A percentile compares a stretch with the other conserved stretches of the same genome.
Conservation (phyloP, 331 rosid species). For the Ulmus americana region DNA sequence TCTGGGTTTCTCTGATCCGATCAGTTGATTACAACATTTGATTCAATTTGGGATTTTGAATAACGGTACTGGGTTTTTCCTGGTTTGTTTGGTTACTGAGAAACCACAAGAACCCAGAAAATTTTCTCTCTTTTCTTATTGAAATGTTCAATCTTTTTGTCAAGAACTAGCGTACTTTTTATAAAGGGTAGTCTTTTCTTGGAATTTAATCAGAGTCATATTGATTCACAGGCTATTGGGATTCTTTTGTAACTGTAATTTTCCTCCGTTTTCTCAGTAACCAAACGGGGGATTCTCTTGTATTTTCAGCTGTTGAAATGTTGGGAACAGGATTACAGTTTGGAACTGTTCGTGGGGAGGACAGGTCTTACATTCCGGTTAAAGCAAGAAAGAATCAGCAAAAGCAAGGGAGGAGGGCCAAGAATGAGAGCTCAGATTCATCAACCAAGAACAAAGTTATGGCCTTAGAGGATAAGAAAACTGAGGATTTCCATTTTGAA, state of each 20-base stretch:
- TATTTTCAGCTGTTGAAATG: slow-evolving; percentile 35
- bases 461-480: slow-evolving; percentile 32
- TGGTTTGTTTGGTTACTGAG: slow-evolving; percentile 25
- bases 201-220: not conserved
- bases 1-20: slow-evolving; percentile 25
- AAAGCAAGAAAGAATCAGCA: slow-evolving; percentile 54
- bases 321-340: slow-evolving; percentile 43
- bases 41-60: slow-evolving; percentile 11
- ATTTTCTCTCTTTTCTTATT: not conserved
- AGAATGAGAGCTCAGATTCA: slow-evolving; percentile 35
- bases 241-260: not conserved
- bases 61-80: slow-evolving; percentile 11
- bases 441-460: slow-evolving; percentile 22
- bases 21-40: slow-evolving; percentile 16
- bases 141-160: not conserved
- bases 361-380: slow-evolving; percentile 50
- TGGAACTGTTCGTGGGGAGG: slow-evolving; percentile 50
- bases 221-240: not conserved
- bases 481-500: slow-evolving; percentile 23
- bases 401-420: slow-evolving; percentile 43
- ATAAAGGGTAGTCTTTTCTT: not conserved
- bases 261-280: slow-evolving; percentile 30
- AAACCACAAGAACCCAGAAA: slow-evolving; percentile 6
- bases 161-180: too few relatives aligned
- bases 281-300: slow-evolving; percentile 22